Percentiles rank a stretch among this genome's conserved stretches.
Evolutionary conservation across 2,329 filamentous ascomycete genomes (phyloP).

Genomic region (Phialophora tarda): DNA sequence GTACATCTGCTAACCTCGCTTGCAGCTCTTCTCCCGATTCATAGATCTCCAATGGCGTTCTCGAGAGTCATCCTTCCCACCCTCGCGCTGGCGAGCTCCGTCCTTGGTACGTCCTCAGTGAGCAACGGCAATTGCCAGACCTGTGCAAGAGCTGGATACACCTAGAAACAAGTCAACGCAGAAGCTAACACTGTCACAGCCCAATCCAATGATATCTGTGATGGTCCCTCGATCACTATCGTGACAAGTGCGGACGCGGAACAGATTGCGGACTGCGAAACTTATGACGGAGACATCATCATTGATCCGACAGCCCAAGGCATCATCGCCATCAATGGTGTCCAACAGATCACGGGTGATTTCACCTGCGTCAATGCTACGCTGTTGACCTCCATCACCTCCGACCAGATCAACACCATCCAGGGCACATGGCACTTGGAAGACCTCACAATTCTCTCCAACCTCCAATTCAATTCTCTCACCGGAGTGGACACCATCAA

Average conservation of each 20-base stretch:
- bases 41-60: constrained; percentile 55
- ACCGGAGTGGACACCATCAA: constrained; percentile 68
- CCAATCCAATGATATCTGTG: constrained; percentile 30
- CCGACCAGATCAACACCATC: constrained; percentile 67
- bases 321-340: constrained; percentile 66
- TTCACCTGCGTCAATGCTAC: constrained; percentile 61
- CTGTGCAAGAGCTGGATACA: constrained; percentile 19
- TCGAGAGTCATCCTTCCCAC: constrained; percentile 62
- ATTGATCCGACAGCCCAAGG: constrained; percentile 64
- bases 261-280: constrained; percentile 69
- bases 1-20: constrained; percentile 30
- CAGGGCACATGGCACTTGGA: constrained; percentile 71
- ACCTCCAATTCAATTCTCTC: constrained; percentile 70
- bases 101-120: constrained; percentile 52
- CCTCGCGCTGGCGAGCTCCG: constrained; percentile 60
- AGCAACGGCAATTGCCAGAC: not conserved
- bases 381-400: constrained; percentile 68
- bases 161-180: not conserved
- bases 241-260: constrained; percentile 67
- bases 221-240: constrained; percentile 49
- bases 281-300: constrained; percentile 70
- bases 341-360: constrained; percentile 62
- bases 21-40: constrained; percentile 30
- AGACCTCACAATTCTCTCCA: constrained; percentile 71
- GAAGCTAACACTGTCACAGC: constrained; percentile 31